These are phyloP conservation scores for Wickerhamomyces chambardii DNA, from an alignment of 805 yeast genomes.

Conservation along the genomic window DNA sequence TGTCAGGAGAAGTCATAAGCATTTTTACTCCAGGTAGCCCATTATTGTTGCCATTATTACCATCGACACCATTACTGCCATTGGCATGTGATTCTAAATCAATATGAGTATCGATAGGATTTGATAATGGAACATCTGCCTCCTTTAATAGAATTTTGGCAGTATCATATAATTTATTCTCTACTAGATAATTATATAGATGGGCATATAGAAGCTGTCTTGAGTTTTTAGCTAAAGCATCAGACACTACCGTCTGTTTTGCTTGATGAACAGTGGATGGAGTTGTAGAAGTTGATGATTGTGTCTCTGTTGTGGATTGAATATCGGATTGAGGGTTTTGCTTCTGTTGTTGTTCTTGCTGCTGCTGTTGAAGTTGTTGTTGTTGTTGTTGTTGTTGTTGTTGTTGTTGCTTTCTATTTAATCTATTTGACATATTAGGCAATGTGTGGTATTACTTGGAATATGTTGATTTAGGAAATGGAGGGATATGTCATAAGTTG, in stretches of 20 bases:
- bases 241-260: constrained; percentile 25
- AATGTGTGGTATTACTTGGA: too few species aligned
- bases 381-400: too few species aligned
- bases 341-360: neutral
- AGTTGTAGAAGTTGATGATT: neutral
- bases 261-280: neutral
- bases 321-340: too few species aligned
- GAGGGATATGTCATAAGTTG: too few species aligned
- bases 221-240: constrained; percentile 37
- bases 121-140: constrained; percentile 30
- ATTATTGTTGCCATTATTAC: constrained; percentile 4
- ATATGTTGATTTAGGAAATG: too few species aligned
- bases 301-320: too few species aligned
- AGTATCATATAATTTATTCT: constrained; percentile 38
- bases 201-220: constrained; percentile 43
- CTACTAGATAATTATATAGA: constrained; percentile 38
- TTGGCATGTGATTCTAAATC: constrained; percentile 6
- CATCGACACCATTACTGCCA: constrained; percentile 3
- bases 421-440: too few species aligned
- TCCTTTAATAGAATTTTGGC: constrained; percentile 39
- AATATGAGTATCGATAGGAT: constrained; percentile 5
- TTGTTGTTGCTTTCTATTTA: too few species aligned
- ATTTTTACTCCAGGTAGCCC: constrained; percentile 24
- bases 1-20: constrained; percentile 33
- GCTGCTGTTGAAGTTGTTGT: too few species aligned